Evolutionary conservation across 257 asterid genomes (phyloP).

Genomic region (Verbena officinalis): DNA sequence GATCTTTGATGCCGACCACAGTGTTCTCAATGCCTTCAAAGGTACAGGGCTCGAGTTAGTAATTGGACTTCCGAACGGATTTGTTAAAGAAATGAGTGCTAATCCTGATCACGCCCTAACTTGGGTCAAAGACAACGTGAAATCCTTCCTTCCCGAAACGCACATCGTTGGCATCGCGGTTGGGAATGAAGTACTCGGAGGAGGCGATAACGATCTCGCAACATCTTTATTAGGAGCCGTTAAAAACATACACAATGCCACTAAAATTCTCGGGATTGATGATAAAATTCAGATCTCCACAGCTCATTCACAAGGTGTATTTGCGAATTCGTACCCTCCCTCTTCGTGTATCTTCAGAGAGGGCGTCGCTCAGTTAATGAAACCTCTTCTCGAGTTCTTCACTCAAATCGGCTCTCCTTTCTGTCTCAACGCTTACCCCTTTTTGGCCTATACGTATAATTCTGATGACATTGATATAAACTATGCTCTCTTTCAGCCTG

Average conservation of each 20-base stretch:
- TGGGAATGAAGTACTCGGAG: slow-evolving; percentile 84
- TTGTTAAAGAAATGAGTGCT: slow-evolving; percentile 68
- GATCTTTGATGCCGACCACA: slow-evolving; percentile 77
- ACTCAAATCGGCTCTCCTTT: slow-evolving; percentile 80
- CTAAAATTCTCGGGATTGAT: slow-evolving; percentile 59
- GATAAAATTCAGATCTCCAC: slow-evolving; percentile 70
- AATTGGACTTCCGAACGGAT: slow-evolving; percentile 75
- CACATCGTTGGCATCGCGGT: slow-evolving; percentile 81
- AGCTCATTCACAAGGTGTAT: slow-evolving; percentile 81
- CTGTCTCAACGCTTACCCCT: slow-evolving; percentile 91
- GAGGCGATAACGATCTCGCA: slow-evolving; percentile 50
- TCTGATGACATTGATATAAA: slow-evolving; percentile 72
- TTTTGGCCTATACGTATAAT: slow-evolving; percentile 76
- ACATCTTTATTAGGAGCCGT: slow-evolving; percentile 68
- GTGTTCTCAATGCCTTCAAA: slow-evolving; percentile 80
- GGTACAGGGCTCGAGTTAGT: slow-evolving; percentile 91
- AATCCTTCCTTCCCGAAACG: slow-evolving; percentile 84
- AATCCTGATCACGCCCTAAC: slow-evolving; percentile 70
- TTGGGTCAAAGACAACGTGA: slow-evolving; percentile 91
- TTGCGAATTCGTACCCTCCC: slow-evolving; percentile 82
- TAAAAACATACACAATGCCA: slow-evolving; percentile 76
- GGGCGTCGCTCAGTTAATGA: slow-evolving; percentile 67
- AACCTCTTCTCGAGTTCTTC: slow-evolving; percentile 85
- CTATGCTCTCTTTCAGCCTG: slow-evolving; percentile 84
- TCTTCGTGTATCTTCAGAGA: slow-evolving; percentile 80